Percentiles rank a stretch among this genome's conserved stretches.
Evolutionary conservation across 495 filamentous ascomycete genomes (phyloP).

Genomic region (Penicillium lividum): DNA sequence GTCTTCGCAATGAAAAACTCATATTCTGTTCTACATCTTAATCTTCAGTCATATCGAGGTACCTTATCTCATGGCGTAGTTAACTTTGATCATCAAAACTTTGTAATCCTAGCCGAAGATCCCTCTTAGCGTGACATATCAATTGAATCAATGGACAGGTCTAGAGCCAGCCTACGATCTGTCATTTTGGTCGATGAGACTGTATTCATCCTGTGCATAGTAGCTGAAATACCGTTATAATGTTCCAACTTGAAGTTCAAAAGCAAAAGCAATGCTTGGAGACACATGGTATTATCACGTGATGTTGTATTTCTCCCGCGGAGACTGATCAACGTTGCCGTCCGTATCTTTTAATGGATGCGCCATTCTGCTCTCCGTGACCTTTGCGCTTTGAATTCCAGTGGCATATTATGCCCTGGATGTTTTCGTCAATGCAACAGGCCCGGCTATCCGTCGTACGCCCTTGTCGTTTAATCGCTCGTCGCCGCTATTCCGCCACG

Average conservation of each 20-base stretch:
- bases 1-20: background rate
- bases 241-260: too few relatives aligned
- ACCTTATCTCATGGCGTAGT: background rate
- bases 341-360: slow-evolving; percentile 19
- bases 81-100: slow-evolving; percentile 15
- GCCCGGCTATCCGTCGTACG: slow-evolving; percentile 37
- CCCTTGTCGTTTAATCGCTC: slow-evolving; percentile 48
- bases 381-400: slow-evolving; percentile 25
- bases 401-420: slow-evolving; percentile 37
- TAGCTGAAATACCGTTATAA: background rate
- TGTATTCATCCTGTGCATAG: background rate
- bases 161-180: background rate
- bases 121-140: slow-evolving; percentile 9
- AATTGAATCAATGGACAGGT: background rate
- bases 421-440: slow-evolving; percentile 47
- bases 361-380: slow-evolving; percentile 17
- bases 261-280: background rate
- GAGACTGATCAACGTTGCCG: background rate
- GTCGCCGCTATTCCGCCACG: slow-evolving; percentile 41
- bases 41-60: background rate
- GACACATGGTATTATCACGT: slow-evolving; percentile 3
- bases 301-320: slow-evolving; percentile 13
- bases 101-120: slow-evolving; percentile 26
- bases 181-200: background rate
- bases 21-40: background rate